Percentiles rank a stretch among this genome's conserved stretches.
Conservation (phyloP, 495 filamentous ascomycete species). For the Aspergillus bertholletiae region DNA sequence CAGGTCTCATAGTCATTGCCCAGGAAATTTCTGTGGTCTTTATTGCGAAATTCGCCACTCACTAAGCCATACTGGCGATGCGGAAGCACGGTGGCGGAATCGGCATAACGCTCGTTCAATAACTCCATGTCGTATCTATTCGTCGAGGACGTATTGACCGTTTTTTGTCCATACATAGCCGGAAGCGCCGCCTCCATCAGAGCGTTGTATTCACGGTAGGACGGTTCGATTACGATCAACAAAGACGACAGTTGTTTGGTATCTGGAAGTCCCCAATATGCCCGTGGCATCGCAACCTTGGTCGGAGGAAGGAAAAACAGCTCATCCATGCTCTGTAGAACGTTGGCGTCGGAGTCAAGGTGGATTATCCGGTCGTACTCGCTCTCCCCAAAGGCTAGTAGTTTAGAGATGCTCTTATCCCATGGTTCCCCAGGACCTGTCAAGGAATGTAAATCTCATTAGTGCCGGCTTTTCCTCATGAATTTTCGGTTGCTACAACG, state of each 20-base stretch:
- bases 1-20: slow-evolving; percentile 62
- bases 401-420: slow-evolving; percentile 64
- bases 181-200: slow-evolving; percentile 41
- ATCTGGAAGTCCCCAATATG: slow-evolving; percentile 64
- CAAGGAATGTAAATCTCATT: not conserved
- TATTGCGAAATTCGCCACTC: slow-evolving; percentile 64
- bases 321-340: slow-evolving; percentile 67
- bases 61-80: slow-evolving; percentile 70
- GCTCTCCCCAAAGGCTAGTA: slow-evolving; percentile 67
- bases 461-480: not conserved
- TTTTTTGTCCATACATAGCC: slow-evolving; percentile 29
- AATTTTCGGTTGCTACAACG: not conserved
- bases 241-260: slow-evolving; percentile 55
- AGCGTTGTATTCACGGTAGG: slow-evolving; percentile 47
- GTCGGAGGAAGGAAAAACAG: slow-evolving; percentile 66
- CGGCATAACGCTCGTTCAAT: slow-evolving; percentile 64
- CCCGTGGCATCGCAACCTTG: slow-evolving; percentile 61
- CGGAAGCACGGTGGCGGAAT: slow-evolving; percentile 67
- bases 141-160: slow-evolving; percentile 12
- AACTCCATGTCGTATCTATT: slow-evolving; percentile 69
- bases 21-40: slow-evolving; percentile 59
- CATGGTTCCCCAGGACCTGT: slow-evolving; percentile 40
- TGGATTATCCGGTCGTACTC: slow-evolving; percentile 64
- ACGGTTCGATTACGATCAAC: slow-evolving; percentile 63
- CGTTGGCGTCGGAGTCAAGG: slow-evolving; percentile 64